Conservation (phyloP, 768 basidiomycete species). For the Scleroderma citrinum region DNA sequence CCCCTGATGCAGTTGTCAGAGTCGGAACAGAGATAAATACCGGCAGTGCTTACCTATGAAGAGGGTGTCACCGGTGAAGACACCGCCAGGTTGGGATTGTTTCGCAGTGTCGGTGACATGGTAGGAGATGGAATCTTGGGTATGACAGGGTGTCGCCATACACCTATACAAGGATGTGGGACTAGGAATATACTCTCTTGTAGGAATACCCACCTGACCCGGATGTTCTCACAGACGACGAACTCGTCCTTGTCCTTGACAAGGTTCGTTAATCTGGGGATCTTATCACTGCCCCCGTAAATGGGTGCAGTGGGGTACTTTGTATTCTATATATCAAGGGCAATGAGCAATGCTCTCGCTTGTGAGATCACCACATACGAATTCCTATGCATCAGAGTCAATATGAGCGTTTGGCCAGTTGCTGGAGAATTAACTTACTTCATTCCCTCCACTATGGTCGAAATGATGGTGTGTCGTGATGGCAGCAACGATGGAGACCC, state of each 20-base stretch:
- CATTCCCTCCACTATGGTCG: constrained; percentile 87
- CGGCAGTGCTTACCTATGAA: constrained; percentile 42
- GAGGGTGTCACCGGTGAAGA: constrained; percentile 94
- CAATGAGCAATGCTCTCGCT: background rate
- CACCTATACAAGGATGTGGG: constrained; percentile 41
- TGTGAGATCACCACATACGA: constrained; percentile 20
- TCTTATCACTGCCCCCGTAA: constrained; percentile 77
- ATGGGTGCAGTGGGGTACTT: constrained; percentile 42
- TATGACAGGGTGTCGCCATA: constrained; percentile 88
- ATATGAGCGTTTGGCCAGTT: constrained; percentile 8
- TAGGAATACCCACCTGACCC: constrained; percentile 45
- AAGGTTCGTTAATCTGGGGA: constrained; percentile 59
- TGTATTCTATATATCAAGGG: constrained; percentile 33
- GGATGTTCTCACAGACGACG: constrained; percentile 58
- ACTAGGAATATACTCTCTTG: background rate
- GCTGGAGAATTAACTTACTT: constrained; percentile 42
- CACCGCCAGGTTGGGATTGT: constrained; percentile 54
- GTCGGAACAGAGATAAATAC: background rate
- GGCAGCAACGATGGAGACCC: constrained; percentile 60
- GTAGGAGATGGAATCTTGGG: constrained; percentile 94
- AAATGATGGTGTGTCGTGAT: constrained; percentile 92
- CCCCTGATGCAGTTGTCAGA: constrained; percentile 39
- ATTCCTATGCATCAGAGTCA: constrained; percentile 12
- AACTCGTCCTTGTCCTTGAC: constrained; percentile 83
- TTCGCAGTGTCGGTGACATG: constrained; percentile 51